Evolutionary conservation across 176 grass and related monocot genomes (phyloP).

Genomic region (Urochloa ruziziensis): DNA sequence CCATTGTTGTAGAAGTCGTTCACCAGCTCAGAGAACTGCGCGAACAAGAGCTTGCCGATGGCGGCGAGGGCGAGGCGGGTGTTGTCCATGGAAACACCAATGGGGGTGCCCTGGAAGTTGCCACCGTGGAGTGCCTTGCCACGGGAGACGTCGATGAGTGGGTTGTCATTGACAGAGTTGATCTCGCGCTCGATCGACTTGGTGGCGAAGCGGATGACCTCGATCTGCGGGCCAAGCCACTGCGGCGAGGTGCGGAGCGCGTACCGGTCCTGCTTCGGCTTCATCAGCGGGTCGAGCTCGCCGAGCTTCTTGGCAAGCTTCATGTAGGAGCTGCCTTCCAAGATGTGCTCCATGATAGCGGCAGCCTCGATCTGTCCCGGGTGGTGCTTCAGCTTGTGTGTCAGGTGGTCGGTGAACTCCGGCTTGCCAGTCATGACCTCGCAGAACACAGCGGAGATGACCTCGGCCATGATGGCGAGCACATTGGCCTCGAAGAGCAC

Average conservation of each 20-base stretch:
- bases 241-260: conserved; percentile 92
- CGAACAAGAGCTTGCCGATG: conserved; percentile 94
- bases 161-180: conserved; percentile 99
- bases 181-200: conserved; percentile 97
- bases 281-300: conserved; percentile 81
- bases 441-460: conserved; percentile 78
- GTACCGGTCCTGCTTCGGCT: conserved; percentile 94
- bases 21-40: conserved; percentile 91
- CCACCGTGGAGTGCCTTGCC: conserved; percentile 82
- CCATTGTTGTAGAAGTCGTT: conserved; percentile 99
- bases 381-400: conserved; percentile 96
- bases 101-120: conserved; percentile 96
- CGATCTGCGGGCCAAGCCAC: conserved; percentile 93
- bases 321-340: conserved; percentile 92
- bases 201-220: conserved; percentile 85
- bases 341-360: conserved; percentile 87
- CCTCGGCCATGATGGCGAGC: conserved; percentile 60
- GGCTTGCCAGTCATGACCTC: conserved; percentile 95
- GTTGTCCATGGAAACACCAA: conserved; percentile 99
- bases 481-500: conserved; percentile 88
- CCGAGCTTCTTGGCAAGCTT: conserved; percentile 73
- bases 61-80: conserved; percentile 75
- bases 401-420: conserved; percentile 89
- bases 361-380: conserved; percentile 92
- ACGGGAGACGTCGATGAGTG: conserved; percentile 83